Evolutionary conservation across 441 rosid genomes (phyloP).

Genomic region (Kokia cookei): DNA sequence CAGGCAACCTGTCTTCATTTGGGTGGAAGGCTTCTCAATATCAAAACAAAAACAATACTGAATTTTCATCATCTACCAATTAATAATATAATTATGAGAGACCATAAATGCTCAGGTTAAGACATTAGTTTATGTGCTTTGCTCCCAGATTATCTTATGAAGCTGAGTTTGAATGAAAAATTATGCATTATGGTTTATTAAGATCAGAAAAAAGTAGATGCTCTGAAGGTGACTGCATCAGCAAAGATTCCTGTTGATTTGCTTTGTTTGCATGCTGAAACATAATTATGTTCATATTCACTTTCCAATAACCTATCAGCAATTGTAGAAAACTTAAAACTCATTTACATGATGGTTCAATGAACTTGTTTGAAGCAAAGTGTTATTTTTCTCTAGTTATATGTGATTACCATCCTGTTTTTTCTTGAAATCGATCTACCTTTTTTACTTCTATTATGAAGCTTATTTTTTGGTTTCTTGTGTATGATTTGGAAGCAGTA

Average conservation of each 20-base stretch:
- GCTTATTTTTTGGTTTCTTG: background rate
- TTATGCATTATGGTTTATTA: background rate
- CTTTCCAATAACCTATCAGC: background rate
- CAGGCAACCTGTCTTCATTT: background rate
- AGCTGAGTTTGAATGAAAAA: background rate
- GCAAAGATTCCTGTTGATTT: background rate
- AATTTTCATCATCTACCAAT: background rate
- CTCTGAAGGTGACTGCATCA: background rate
- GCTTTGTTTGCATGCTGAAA: background rate
- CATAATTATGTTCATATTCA: background rate
- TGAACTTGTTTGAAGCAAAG: background rate
- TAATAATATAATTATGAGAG: background rate
- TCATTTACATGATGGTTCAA: background rate
- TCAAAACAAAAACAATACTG: background rate
- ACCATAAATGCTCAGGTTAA: background rate
- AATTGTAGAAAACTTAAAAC: background rate
- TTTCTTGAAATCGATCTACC: background rate
- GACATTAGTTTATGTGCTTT: background rate
- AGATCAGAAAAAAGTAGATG: background rate
- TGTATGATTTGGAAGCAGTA: background rate
- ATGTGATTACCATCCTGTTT: background rate
- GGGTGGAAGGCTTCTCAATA: conserved; percentile 1
- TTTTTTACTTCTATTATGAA: background rate
- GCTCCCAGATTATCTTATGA: background rate
- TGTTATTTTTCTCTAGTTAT: background rate